These are phyloP conservation scores for Bolboschoenus planiculmis DNA, from an alignment of 176 grass and related monocot species.

Conservation along the genomic window DNA sequence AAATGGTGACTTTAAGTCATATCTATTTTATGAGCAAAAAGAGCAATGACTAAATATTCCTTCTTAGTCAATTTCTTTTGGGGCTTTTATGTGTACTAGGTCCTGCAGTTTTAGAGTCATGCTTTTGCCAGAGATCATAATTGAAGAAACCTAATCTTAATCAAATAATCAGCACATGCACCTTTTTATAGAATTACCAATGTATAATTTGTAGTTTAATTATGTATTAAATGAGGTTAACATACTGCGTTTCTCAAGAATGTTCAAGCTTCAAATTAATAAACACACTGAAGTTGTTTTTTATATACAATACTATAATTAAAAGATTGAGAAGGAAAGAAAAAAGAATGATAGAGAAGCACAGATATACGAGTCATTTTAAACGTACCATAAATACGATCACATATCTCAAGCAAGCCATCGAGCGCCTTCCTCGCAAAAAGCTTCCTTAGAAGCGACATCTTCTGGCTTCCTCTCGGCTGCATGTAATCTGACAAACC, in stretches of 20 bases:
- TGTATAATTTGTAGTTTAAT: not conserved
- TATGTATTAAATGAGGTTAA: not conserved
- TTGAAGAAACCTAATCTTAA: not conserved
- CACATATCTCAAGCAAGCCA: conserved; percentile 29
- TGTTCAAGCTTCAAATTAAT: not conserved
- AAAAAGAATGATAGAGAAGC: not conserved
- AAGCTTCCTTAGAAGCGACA: conserved; percentile 28
- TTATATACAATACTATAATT: not conserved
- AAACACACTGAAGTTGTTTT: not conserved
- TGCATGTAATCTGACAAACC: not conserved
- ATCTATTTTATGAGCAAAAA: not conserved
- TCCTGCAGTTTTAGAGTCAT: not conserved
- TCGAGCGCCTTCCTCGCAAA: conserved; percentile 27
- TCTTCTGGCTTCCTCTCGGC: conserved; percentile 17
- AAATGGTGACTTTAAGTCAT: not conserved
- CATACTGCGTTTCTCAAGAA: no score
- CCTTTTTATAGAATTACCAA: not conserved
- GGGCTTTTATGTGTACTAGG: not conserved
- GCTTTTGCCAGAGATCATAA: not conserved
- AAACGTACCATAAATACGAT: conserved; percentile 18
- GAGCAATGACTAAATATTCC: not conserved
- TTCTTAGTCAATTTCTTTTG: not conserved
- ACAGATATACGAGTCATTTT: not conserved
- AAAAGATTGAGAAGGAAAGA: not conserved
- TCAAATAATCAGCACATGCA: not conserved